Percentiles rank a stretch among this genome's conserved stretches.
phyloP scores from a whole-genome alignment of 1,284 basidiomycete genomes.

The Leccinum subatratum region DNA sequence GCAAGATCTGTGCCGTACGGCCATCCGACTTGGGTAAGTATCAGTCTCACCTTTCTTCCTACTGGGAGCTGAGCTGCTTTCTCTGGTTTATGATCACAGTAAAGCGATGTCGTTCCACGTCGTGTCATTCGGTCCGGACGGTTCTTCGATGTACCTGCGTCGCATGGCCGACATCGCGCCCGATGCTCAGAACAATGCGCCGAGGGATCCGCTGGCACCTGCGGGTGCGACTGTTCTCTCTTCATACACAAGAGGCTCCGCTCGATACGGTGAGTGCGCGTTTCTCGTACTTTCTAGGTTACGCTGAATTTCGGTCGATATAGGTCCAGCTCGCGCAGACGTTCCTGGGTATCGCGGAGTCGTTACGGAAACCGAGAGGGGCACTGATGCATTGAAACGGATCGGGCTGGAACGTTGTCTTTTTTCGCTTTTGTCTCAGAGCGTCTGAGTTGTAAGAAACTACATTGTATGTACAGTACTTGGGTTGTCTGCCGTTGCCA shows the following conservation, averaged over 20 bases:
- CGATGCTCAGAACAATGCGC: slow-evolving; percentile 46
- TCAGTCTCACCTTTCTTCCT: not conserved
- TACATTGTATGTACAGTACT: too few relatives aligned
- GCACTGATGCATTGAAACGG: slow-evolving; percentile 36
- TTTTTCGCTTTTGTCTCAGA: not conserved
- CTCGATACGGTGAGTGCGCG: slow-evolving; percentile 46
- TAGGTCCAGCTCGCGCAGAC: slow-evolving; percentile 56
- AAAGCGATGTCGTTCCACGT: slow-evolving; percentile 57
- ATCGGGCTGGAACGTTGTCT: not conserved
- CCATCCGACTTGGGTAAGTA: slow-evolving; percentile 47
- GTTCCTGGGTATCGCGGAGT: slow-evolving; percentile 60
- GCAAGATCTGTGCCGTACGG: slow-evolving; percentile 43
- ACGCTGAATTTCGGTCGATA: not conserved
- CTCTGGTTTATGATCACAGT: slow-evolving; percentile 27
- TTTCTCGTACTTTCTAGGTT: not conserved
- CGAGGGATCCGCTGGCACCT: slow-evolving; percentile 41
- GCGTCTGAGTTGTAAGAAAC: not conserved
- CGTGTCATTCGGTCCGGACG: slow-evolving; percentile 50
- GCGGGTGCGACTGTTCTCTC: slow-evolving; percentile 40
- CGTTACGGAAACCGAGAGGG: slow-evolving; percentile 53
- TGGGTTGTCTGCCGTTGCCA: too few relatives aligned
- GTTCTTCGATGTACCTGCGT: slow-evolving; percentile 34
- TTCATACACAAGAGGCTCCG: slow-evolving; percentile 48
- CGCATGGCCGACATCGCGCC: slow-evolving; percentile 52
- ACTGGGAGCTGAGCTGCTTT: not conserved